phyloP scores from a whole-genome alignment of 805 yeast genomes.

The Maudiozyma saulgeensis region DNA sequence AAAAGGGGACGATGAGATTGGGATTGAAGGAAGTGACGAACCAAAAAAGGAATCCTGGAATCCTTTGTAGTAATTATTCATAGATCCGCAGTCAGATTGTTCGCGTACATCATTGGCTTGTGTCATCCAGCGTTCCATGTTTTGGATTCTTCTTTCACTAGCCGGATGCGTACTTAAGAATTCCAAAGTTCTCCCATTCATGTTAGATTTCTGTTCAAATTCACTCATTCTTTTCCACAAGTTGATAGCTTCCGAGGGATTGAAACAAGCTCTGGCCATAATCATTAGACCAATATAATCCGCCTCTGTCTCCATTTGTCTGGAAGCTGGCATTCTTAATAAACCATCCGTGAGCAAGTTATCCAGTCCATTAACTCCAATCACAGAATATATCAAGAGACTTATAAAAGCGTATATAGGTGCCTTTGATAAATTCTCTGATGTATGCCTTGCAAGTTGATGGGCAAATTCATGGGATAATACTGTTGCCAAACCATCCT shows the following conservation, averaged over 20 bases:
- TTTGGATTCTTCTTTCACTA: conserved; percentile 57
- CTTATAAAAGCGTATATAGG: conserved; percentile 59
- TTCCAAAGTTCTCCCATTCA: conserved; percentile 37
- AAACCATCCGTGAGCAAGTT: conserved; percentile 45
- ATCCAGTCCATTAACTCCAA: conserved; percentile 49
- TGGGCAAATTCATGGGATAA: conserved; percentile 90
- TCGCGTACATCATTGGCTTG: conserved; percentile 30
- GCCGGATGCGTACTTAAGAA: conserved; percentile 86
- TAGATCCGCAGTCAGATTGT: conserved; percentile 23
- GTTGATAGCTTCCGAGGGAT: conserved; percentile 61
- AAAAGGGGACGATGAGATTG: neutral
- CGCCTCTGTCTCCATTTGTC: conserved; percentile 94
- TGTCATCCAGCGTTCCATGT: conserved; percentile 61
- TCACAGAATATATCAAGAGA: conserved; percentile 43
- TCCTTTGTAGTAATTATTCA: conserved; percentile 12
- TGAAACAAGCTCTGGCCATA: conserved; percentile 82
- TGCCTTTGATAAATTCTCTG: conserved; percentile 68
- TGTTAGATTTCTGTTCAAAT: conserved; percentile 33
- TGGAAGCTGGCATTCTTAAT: conserved; percentile 71
- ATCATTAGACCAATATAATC: conserved; percentile 88
- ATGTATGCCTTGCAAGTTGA: conserved; percentile 84
- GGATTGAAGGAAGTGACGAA: neutral
- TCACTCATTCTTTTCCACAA: conserved; percentile 78
- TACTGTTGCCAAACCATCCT: conserved; percentile 93
- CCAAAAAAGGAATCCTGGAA: conserved; percentile 12